Conservation (phyloP, 305 asterid species). For the Fraxinus sp. region DNA sequence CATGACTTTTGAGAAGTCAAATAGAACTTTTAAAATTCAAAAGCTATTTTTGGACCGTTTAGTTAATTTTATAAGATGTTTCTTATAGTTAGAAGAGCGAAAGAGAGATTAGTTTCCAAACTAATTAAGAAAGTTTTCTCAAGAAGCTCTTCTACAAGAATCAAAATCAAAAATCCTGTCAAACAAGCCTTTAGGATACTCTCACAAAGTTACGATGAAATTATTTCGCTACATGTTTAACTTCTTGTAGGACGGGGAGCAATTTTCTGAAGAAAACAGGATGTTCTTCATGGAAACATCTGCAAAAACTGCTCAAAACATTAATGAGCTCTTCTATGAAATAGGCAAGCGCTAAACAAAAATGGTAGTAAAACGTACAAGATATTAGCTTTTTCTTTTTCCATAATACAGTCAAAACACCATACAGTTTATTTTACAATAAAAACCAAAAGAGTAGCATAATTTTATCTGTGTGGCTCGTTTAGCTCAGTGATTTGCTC, state of each 20-base stretch:
- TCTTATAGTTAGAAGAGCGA: background rate
- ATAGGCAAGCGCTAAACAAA: slow-evolving; percentile 16
- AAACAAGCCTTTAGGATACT: background rate
- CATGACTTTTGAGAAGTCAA: background rate
- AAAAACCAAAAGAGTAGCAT: background rate
- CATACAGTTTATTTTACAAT: background rate
- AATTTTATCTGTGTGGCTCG: background rate
- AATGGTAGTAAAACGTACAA: background rate
- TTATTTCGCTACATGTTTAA: background rate
- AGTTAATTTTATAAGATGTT: background rate
- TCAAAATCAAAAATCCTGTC: background rate
- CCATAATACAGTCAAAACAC: background rate
- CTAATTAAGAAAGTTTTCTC: too few relatives aligned
- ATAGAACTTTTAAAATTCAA: background rate
- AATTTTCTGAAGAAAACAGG: slow-evolving; percentile 33
- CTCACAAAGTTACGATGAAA: background rate
- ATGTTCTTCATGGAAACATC: slow-evolving; percentile 32
- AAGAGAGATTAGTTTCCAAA: background rate
- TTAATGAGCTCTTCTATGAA: slow-evolving; percentile 36
- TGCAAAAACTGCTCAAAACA: slow-evolving; percentile 37
- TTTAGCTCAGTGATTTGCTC: background rate
- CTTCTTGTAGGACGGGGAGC: slow-evolving; percentile 31
- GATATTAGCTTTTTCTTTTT: background rate
- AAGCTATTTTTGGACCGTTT: background rate
- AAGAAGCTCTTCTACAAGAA: background rate